These are phyloP conservation scores for Globisporangium carolinianum DNA, from an alignment of 352 stramenopile species.

Conservation along the genomic window DNA sequence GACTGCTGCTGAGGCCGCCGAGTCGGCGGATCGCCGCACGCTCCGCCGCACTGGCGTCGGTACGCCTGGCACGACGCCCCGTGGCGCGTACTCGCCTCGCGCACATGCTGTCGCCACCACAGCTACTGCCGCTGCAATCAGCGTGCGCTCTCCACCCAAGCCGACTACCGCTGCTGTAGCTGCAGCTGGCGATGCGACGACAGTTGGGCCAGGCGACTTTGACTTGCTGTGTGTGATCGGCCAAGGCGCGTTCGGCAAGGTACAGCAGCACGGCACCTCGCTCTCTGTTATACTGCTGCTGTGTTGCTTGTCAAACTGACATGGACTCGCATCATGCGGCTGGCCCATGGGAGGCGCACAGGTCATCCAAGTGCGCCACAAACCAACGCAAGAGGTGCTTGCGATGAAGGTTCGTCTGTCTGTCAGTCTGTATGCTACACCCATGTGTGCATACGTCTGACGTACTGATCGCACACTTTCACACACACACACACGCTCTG, in stretches of 20 bases:
- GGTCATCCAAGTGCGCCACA: conserved; percentile 81
- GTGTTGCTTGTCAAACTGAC: neutral
- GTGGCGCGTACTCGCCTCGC: conserved; percentile 14
- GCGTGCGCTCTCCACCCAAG: conserved; percentile 4
- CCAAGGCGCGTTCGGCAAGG: conserved; percentile 79
- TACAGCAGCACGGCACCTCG: conserved; percentile 1
- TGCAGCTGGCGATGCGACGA: neutral
- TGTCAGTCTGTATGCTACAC: conserved; percentile 6
- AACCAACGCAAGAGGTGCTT: conserved; percentile 62
- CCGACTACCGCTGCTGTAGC: neutral
- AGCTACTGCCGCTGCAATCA: neutral
- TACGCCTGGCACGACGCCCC: conserved; percentile 1
- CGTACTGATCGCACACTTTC: no score
- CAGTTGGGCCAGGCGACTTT: conserved; percentile 68
- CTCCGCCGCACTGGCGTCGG: no score
- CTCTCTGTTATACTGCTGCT: no score
- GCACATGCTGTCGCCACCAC: neutral
- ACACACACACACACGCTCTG: conserved; percentile 1
- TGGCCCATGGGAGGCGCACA: conserved; percentile 4
- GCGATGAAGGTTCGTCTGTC: conserved; percentile 61
- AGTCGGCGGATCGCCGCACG: conserved; percentile 4
- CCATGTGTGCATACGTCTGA: no score
- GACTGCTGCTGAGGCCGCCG: conserved; percentile 27
- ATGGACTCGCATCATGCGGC: neutral
- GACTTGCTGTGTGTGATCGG: conserved; percentile 80